Evolutionary conservation across 1,139 yeast species (phyloP), one percentile per base, ranked within the genome.

Genomic region (Taphrina sp.): DNA sequence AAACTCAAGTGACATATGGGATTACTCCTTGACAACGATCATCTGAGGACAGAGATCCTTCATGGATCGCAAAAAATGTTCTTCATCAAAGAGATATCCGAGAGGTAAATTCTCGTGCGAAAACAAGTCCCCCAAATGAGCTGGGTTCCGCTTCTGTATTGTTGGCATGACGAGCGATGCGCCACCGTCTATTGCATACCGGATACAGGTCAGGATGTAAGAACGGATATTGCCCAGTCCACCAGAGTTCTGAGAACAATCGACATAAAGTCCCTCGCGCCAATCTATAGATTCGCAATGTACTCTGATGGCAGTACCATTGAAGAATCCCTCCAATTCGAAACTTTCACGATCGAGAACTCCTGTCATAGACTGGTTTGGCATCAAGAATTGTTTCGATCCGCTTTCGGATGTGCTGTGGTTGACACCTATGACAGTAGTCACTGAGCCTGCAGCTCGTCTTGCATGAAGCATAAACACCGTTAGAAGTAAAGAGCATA

Each of bases 131-230:
- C 22, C 33, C 14, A 39, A 17, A 14, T 39, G 5, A n/a, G 31
- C 17, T 5, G 29, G 33, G 14, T 24, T 23, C 5, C 44, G 12
- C 16, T 22, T 23, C 12, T 31, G 44, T 12, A 39, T 39, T 4
- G 44, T 39, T 7, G 44, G 44, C 44, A 39, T 39, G 12, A 39
- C 19, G n/a, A 39, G 8, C 14, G 31, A 20, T 5, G 44, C 29
- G 4, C 44, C 44, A 20, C 31, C 44, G 8, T 39, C 44, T n/a
- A 39, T 39, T 14, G 44, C 44, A 23, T 39, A 39, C 5, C 44
- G 44, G 17, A 39, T 7, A 23, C 44, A 39, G 14, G 5, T 39
- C 31, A 39, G 31, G 7, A 39, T 39, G 44, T 22, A 39, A 4
- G 44, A 39, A 4, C 44, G 12, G 31, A 39, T 39, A 23, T 39